Conservation (phyloP, 495 filamentous ascomycete species). For the Podospora australis region DNA sequence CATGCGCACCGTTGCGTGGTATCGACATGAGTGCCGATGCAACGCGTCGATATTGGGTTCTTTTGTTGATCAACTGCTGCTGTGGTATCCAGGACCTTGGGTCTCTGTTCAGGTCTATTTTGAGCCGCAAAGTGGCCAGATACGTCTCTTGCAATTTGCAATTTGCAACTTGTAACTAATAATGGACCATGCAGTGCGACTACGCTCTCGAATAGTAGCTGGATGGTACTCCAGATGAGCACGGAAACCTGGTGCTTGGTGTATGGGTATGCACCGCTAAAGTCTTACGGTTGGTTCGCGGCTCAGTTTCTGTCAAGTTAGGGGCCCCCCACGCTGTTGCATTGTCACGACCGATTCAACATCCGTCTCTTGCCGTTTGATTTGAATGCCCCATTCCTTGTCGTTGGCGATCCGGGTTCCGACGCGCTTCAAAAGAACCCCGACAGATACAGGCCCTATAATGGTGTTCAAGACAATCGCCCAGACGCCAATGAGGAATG, state of each 20-base stretch:
- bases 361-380: constrained; percentile 1
- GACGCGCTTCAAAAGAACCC: constrained; percentile 47
- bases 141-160: too few species aligned
- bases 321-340: not conserved
- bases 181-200: too few species aligned
- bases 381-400: constrained; percentile 19
- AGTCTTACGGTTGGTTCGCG: not conserved
- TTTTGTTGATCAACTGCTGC: too few species aligned
- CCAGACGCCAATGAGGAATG: constrained; percentile 66
- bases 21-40: too few species aligned
- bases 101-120: too few species aligned
- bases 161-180: too few species aligned
- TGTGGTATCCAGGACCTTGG: too few species aligned
- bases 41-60: too few species aligned
- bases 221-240: too few species aligned
- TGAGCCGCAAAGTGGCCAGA: too few species aligned
- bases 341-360: not conserved
- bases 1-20: too few species aligned
- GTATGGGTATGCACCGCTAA: not conserved
- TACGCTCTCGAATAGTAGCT: too few species aligned
- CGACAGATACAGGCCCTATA: constrained; percentile 63
- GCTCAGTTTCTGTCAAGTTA: not conserved
- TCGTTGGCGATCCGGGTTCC: constrained; percentile 17
- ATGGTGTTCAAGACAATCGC: constrained; percentile 71
- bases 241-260: not conserved